Conservation (phyloP, 139 green algal genomes). For the Asterochloris erici region DNA sequence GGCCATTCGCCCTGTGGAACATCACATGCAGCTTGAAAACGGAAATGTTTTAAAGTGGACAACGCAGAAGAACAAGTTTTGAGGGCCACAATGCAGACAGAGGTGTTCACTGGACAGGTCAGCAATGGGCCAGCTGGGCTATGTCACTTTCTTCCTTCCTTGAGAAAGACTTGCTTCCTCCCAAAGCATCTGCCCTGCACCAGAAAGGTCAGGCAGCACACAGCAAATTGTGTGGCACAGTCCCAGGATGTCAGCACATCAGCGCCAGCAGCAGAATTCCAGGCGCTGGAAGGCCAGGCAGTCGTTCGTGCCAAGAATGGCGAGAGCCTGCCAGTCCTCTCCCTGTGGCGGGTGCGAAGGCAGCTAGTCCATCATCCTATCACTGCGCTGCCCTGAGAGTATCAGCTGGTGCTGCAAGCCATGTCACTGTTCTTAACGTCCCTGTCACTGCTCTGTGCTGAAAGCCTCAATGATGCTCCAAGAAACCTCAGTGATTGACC, state of each 20-base stretch:
- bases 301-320: constrained; percentile 17
- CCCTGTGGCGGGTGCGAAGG: background rate
- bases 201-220: no score
- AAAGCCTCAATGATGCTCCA: background rate
- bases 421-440: background rate
- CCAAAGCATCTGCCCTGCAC: no score
- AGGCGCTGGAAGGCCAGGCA: background rate
- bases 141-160: no score
- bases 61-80: no score
- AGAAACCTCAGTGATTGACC: background rate
- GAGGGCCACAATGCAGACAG: no score
- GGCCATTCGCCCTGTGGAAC: no score
- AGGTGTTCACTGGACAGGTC: no score
- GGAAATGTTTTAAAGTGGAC: no score
- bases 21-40: no score
- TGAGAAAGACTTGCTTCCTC: no score
- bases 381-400: background rate
- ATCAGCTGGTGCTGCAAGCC: background rate
- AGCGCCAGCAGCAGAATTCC: background rate
- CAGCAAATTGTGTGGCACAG: no score
- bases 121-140: no score
- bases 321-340: constrained; percentile 6
- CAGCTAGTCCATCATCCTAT: background rate
- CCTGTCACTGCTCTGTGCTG: background rate
- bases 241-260: background rate